A percentile compares a stretch with the other conserved stretches of the same genome.
phyloP scores from a whole-genome alignment of 352 stramenopile species.

The Globisporangium apiculatum region DNA sequence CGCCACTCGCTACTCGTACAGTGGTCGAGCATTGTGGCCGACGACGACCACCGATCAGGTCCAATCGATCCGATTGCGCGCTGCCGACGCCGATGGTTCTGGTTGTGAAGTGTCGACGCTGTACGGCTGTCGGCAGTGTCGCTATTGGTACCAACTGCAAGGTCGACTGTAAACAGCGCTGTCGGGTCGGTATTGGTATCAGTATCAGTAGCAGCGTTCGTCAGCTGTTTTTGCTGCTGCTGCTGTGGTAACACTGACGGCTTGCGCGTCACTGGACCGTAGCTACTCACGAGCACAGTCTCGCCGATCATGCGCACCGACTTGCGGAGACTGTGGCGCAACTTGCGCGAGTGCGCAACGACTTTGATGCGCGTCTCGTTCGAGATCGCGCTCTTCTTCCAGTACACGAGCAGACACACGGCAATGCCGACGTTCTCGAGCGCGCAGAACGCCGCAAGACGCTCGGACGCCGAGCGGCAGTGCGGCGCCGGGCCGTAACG shows the following conservation, averaged over 20 bases:
- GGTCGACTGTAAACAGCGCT: constrained; percentile 28
- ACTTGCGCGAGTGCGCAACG: constrained; percentile 38
- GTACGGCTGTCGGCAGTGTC: not conserved
- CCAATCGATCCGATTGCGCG: not conserved
- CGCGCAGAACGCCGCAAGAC: constrained; percentile 31
- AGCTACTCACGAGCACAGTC: constrained; percentile 27
- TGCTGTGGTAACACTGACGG: too few relatives aligned
- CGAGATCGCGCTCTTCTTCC: constrained; percentile 47
- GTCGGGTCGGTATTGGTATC: constrained; percentile 11
- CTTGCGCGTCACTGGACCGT: not conserved
- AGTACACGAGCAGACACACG: constrained; percentile 41
- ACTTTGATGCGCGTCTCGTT: constrained; percentile 46
- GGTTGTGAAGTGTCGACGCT: not conserved
- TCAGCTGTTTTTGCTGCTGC: not conserved
- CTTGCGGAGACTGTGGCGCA: constrained; percentile 49
- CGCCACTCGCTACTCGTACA: constrained; percentile 31
- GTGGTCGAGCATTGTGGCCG: constrained; percentile 1
- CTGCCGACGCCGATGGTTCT: not conserved
- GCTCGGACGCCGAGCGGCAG: constrained; percentile 16
- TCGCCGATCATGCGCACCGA: constrained; percentile 53
- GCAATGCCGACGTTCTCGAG: constrained; percentile 50
- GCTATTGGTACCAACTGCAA: constrained; percentile 1
- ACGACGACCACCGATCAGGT: not conserved
- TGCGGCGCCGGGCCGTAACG: constrained; percentile 30
- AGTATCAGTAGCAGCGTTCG: not conserved